Conservation (phyloP, 1,284 basidiomycete genomes). For the Takashimella tepidaria region DNA sequence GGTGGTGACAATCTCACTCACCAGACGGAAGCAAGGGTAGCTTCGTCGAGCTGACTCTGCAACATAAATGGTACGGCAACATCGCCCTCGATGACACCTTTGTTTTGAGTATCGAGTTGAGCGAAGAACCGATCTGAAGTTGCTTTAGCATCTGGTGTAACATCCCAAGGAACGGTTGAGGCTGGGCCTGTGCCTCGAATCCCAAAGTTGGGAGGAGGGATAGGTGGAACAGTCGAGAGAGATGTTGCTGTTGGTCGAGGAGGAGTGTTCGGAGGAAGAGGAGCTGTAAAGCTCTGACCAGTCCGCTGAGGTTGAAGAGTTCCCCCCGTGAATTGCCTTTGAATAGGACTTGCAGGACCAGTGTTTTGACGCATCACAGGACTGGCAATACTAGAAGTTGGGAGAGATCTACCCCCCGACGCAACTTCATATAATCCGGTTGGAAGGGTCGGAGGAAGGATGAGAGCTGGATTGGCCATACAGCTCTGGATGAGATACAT, state of each 20-base stretch:
- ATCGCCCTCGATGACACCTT: conserved; percentile 84
- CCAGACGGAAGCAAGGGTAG: conserved; percentile 86
- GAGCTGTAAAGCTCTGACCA: conserved; percentile 30
- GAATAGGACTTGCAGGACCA: conserved; percentile 24
- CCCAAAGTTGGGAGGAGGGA: conserved; percentile 2
- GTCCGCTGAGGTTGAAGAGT: conserved; percentile 51
- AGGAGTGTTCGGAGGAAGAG: conserved; percentile 8
- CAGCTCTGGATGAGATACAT: conserved; percentile 88
- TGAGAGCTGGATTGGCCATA: conserved; percentile 74
- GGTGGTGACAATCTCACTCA: conserved; percentile 47
- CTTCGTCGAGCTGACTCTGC: conserved; percentile 80
- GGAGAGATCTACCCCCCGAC: conserved; percentile 50
- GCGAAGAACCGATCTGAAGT: conserved; percentile 78
- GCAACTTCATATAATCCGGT: conserved; percentile 87
- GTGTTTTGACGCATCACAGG: conserved; percentile 37
- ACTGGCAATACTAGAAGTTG: conserved; percentile 15
- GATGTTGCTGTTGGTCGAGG: conserved; percentile 10
- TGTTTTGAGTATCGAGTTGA: conserved; percentile 67
- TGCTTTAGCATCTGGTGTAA: conserved; percentile 75
- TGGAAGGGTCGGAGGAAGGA: conserved; percentile 75
- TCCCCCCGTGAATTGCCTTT: conserved; percentile 51
- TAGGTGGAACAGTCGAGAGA: conserved; percentile 13
- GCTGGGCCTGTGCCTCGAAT: too few relatives aligned
- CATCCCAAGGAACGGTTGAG: conserved; percentile 63
- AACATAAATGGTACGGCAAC: conserved; percentile 95